Evolutionary conservation across 148 eudicot genomes (phyloP).

Genomic region (Rheum nobile): DNA sequence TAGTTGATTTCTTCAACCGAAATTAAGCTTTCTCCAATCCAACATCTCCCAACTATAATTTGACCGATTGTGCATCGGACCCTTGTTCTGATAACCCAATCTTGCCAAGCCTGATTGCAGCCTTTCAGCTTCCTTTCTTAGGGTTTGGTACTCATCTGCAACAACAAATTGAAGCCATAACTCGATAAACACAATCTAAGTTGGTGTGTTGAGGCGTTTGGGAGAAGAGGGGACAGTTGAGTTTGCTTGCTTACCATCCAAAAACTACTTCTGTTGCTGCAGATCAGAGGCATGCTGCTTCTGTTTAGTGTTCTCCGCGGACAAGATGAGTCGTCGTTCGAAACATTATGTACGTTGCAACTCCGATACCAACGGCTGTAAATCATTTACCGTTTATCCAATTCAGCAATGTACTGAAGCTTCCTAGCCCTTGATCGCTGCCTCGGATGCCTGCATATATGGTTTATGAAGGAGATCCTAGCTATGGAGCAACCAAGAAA

Average conservation of each 20-base stretch:
- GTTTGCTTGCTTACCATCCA: conserved; percentile 36
- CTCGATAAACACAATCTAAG: too few relatives aligned
- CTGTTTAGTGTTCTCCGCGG: conserved; percentile 42
- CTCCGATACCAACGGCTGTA: conserved; percentile 64
- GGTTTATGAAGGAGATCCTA: neutral
- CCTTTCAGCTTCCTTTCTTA: conserved; percentile 41
- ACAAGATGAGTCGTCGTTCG: conserved; percentile 38
- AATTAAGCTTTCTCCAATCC: conserved; percentile 41
- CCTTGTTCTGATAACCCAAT: conserved; percentile 2
- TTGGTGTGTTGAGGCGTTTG: too few relatives aligned
- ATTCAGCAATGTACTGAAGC: conserved; percentile 64
- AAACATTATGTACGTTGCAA: conserved; percentile 29
- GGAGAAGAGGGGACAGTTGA: neutral
- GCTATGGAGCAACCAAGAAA: neutral
- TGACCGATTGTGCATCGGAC: conserved; percentile 10
- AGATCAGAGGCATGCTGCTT: conserved; percentile 40
- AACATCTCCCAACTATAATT: conserved; percentile 33
- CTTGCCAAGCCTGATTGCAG: conserved; percentile 26
- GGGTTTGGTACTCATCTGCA: conserved; percentile 45
- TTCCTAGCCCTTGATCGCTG: conserved; percentile 68
- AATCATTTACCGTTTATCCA: conserved; percentile 50
- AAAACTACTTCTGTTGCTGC: conserved; percentile 32
- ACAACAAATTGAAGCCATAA: neutral
- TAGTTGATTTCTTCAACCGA: conserved; percentile 15
- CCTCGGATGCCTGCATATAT: conserved; percentile 49